Conservation (phyloP, 169 alveolate species). For the Eimeria tenella region DNA sequence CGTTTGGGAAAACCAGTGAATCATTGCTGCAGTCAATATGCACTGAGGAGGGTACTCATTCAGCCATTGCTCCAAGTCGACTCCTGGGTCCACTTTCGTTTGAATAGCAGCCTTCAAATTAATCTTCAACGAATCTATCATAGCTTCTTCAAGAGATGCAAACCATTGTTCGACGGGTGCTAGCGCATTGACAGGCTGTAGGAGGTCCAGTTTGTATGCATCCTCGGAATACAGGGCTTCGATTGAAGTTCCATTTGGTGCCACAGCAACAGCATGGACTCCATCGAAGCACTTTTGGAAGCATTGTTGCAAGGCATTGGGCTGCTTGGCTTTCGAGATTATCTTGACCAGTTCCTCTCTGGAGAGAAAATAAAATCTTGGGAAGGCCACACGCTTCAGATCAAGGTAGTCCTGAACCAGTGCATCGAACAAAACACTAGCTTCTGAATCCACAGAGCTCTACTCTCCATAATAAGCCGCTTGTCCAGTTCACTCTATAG, state of each 20-base stretch:
- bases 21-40: constrained; percentile 51
- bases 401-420: constrained; percentile 91
- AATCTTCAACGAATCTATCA: constrained; percentile 28
- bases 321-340: constrained; percentile 88
- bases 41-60: constrained; percentile 72
- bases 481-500: not conserved
- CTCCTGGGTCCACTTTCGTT: constrained; percentile 11
- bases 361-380: constrained; percentile 94
- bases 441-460: not conserved
- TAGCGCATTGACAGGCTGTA: constrained; percentile 32
- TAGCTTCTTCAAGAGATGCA: constrained; percentile 41
- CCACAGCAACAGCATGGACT: constrained; percentile 80
- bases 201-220: constrained; percentile 35
- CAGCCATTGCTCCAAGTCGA: constrained; percentile 11
- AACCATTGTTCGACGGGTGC: constrained; percentile 71
- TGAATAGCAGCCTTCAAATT: constrained; percentile 38
- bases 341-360: constrained; percentile 92
- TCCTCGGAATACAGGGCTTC: constrained; percentile 43
- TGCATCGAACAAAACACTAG: constrained; percentile 83
- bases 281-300: constrained; percentile 90
- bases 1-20: constrained; percentile 38
- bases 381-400: constrained; percentile 93
- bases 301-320: constrained; percentile 84
- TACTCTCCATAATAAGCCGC: not conserved
- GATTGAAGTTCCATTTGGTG: constrained; percentile 29